Evolutionary conservation across 306 rosid species (phyloP).

Genomic region (Vicia villosa): DNA sequence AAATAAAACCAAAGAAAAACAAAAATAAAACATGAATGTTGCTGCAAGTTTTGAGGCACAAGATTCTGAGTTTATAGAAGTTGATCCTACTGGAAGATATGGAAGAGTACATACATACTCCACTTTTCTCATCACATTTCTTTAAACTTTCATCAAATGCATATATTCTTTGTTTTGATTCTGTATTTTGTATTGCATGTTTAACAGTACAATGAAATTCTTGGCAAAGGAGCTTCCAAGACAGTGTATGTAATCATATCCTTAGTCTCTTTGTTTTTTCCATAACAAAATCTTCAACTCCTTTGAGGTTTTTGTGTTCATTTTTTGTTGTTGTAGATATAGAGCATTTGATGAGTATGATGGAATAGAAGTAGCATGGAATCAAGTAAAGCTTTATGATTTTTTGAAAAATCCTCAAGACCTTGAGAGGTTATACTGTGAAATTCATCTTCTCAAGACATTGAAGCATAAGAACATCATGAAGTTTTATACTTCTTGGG

Average conservation of each 20-base stretch:
- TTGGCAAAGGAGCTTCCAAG: constrained; percentile 98
- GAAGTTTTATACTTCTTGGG: constrained; percentile 96
- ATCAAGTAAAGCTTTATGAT: constrained; percentile 87
- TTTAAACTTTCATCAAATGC: neutral
- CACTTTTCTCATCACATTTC: neutral
- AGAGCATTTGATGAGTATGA: constrained; percentile 93
- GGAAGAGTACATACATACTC: constrained; percentile 70
- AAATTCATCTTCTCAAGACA: constrained; percentile 96
- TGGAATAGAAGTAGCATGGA: constrained; percentile 99
- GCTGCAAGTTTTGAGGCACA: constrained; percentile 51
- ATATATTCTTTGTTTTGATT: constrained; percentile 36
- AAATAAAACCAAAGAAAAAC: constrained; percentile 20
- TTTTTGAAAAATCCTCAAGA: constrained; percentile 80
- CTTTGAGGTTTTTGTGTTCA: constrained; percentile 9
- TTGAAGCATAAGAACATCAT: constrained; percentile 82
- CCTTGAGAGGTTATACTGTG: constrained; percentile 81
- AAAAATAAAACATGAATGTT: constrained; percentile 63
- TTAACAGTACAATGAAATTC: constrained; percentile 85
- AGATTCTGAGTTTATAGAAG: constrained; percentile 75
- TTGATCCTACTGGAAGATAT: constrained; percentile 98
- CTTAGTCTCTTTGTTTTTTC: constrained; percentile 35
- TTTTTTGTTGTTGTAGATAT: constrained; percentile 52
- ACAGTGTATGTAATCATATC: constrained; percentile 64
- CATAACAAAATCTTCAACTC: constrained; percentile 7
- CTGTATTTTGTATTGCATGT: constrained; percentile 34